Evolutionary conservation across 768 basidiomycete species (phyloP).

Genomic region (Lentinula aciculospora): DNA sequence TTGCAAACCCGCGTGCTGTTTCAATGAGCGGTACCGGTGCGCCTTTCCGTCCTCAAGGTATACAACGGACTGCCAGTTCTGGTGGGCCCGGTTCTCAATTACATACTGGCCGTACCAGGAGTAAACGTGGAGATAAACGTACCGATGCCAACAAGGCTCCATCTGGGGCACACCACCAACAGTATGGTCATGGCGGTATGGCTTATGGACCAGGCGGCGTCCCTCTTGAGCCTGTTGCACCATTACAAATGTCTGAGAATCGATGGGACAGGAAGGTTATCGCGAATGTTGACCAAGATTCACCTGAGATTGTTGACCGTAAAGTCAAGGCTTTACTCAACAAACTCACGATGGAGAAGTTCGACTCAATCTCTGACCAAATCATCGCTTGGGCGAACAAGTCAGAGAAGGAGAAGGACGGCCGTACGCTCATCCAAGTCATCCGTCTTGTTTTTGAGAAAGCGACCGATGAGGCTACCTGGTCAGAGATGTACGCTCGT

Average conservation of each 20-base stretch:
- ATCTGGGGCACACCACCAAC: constrained; percentile 12
- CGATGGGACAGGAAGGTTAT: constrained; percentile 69
- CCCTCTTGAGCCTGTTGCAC: constrained; percentile 63
- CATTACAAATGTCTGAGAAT: constrained; percentile 74
- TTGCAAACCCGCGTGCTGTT: constrained; percentile 45
- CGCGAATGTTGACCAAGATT: constrained; percentile 46
- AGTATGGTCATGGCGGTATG: constrained; percentile 13
- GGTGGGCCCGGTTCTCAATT: constrained; percentile 48
- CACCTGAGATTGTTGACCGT: constrained; percentile 84
- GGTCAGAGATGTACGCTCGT: constrained; percentile 97
- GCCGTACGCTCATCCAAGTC: constrained; percentile 91
- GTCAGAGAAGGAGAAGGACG: constrained; percentile 88
- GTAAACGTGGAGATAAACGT: constrained; percentile 83
- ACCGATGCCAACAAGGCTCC: constrained; percentile 43
- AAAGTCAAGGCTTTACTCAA: constrained; percentile 91
- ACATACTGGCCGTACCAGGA: constrained; percentile 57
- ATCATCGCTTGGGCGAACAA: constrained; percentile 95
- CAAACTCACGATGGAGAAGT: constrained; percentile 95
- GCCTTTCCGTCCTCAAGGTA: constrained; percentile 48
- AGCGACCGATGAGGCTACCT: constrained; percentile 92
- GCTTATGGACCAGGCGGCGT: constrained; percentile 19
- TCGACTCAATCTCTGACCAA: constrained; percentile 92
- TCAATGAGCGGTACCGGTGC: constrained; percentile 50
- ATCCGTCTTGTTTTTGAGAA: constrained; percentile 96
- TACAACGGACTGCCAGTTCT: constrained; percentile 68